Percentiles rank a stretch among this genome's conserved stretches.
phyloP scores from a whole-genome alignment of 148 eudicot species.

The Cornus kousa region DNA sequence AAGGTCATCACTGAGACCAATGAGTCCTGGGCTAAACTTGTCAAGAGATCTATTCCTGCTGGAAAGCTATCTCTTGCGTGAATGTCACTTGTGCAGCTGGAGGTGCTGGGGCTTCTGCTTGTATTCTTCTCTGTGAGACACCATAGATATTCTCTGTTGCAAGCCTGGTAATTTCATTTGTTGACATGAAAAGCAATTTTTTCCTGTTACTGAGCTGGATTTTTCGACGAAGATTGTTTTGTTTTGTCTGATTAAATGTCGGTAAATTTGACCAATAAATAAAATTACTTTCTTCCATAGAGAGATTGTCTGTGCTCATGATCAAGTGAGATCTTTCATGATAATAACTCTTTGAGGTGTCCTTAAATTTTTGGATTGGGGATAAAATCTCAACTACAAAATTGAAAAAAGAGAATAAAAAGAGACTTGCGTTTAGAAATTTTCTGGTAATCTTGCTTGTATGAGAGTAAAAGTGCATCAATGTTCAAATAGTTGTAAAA shows the following conservation, averaged over 20 bases:
- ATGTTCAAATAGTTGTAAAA: too few species aligned
- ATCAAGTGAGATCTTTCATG: background rate
- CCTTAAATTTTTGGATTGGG: background rate
- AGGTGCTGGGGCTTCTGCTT: background rate
- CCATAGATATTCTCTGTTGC: background rate
- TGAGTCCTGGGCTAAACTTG: conserved; percentile 90
- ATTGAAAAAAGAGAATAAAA: too few species aligned
- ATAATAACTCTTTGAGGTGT: background rate
- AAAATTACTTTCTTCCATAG: background rate
- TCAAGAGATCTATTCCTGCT: conserved; percentile 76
- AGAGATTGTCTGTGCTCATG: background rate
- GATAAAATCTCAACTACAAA: background rate
- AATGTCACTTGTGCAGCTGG: conserved; percentile 1
- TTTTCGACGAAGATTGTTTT: background rate
- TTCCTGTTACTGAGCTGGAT: background rate
- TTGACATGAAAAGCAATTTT: background rate
- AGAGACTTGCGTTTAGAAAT: too few species aligned
- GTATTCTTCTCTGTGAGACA: background rate
- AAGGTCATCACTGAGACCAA: conserved; percentile 88
- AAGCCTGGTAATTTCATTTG: background rate
- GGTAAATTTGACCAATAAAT: background rate
- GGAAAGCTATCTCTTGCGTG: conserved; percentile 90
- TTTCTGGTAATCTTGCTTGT: too few species aligned
- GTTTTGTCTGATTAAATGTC: background rate
- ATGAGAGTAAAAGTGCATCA: too few species aligned